Conservation (phyloP, 2,329 filamentous ascomycete species). For the Diaporthe vaccinii region DNA sequence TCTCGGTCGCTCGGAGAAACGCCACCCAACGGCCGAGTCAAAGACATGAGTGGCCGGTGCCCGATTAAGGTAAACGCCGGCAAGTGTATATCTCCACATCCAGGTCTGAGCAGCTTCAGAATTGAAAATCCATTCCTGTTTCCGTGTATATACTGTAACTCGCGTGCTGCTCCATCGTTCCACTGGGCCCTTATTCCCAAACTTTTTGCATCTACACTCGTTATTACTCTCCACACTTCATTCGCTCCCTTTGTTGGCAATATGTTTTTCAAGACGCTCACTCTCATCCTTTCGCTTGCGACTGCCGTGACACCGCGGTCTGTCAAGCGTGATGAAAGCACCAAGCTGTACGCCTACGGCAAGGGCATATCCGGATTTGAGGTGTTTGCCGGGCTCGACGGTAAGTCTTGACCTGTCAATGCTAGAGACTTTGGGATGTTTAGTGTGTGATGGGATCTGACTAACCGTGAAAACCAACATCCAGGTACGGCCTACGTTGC, state of each 20-base stretch:
- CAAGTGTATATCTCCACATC: conserved; percentile 8
- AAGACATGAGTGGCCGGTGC: neutral
- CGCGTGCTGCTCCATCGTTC: conserved; percentile 1
- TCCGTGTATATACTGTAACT: conserved; percentile 9
- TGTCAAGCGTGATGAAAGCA: conserved; percentile 17
- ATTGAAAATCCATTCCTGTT: neutral
- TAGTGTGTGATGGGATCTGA: neutral
- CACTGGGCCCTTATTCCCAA: neutral
- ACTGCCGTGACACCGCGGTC: conserved; percentile 19
- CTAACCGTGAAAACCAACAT: neutral
- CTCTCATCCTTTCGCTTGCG: conserved; percentile 29
- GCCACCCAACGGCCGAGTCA: neutral
- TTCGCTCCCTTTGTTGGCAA: conserved; percentile 1
- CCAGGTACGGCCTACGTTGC: conserved; percentile 34
- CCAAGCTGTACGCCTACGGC: conserved; percentile 37
- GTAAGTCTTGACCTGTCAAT: neutral
- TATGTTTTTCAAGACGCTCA: conserved; percentile 34
- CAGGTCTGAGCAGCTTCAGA: neutral
- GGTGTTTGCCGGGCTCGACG: conserved; percentile 20
- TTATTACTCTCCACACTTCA: conserved; percentile 8
- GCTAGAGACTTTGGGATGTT: neutral
- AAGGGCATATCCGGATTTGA: conserved; percentile 35
- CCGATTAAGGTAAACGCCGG: neutral
- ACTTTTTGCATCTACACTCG: conserved; percentile 9
- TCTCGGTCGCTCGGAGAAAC: conserved; percentile 1